Evolutionary conservation across 2,329 filamentous ascomycete genomes (phyloP).

Genomic region (Botrytis porri): DNA sequence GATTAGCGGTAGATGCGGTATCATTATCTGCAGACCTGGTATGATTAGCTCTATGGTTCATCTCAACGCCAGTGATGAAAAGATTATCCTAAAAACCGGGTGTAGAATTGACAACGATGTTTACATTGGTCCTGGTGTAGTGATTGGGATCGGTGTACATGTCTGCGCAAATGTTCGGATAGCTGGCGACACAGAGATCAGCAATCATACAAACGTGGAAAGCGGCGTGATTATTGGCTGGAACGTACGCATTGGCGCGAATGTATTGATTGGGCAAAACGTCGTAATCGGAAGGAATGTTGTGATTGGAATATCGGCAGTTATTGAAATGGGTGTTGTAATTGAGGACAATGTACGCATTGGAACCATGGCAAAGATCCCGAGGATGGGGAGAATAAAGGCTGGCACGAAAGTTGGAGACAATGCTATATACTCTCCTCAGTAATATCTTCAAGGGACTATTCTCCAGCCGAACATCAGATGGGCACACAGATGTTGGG

Average conservation of each 20-base stretch:
- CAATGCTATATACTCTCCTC: not conserved
- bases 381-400: fast-evolving
- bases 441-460: not conserved
- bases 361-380: not conserved
- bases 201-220: not conserved
- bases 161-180: not conserved
- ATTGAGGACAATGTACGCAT: not conserved
- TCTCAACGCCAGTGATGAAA: not conserved
- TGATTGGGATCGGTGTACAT: not conserved
- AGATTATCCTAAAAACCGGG: not conserved
- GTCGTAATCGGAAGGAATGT: not conserved
- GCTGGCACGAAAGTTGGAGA: not conserved
- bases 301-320: not conserved
- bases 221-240: not conserved
- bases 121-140: not conserved
- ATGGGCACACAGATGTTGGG: not conserved
- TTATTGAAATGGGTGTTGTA: not conserved
- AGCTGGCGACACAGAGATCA: not conserved
- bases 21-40: not conserved
- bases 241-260: not conserved
- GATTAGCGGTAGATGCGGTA: not conserved
- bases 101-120: not conserved
- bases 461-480: not conserved
- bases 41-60: not conserved
- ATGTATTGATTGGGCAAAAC: not conserved